Conservation (phyloP, 495 filamentous ascomycete species). For the Aspergillus saccharolyticus region DNA sequence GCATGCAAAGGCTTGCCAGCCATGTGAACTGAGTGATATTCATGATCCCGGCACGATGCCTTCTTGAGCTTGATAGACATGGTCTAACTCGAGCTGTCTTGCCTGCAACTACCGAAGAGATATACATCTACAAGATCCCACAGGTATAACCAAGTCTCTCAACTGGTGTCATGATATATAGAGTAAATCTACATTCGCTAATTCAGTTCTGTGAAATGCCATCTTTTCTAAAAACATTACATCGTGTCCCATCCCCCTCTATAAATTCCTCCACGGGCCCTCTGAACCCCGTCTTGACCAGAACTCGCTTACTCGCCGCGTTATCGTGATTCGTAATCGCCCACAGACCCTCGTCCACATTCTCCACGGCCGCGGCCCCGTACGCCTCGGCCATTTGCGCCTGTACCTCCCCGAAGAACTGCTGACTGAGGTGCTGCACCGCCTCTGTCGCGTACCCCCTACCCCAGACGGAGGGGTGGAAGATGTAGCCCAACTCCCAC, state of each 20-base stretch:
- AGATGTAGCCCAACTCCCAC: conserved; percentile 19
- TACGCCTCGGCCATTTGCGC: background rate
- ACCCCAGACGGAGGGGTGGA: conserved; percentile 15
- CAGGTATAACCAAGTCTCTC: no score
- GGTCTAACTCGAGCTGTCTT: no score
- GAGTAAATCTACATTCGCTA: no score
- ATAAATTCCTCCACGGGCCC: conserved; percentile 8
- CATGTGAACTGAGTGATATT: no score
- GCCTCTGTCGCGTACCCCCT: conserved; percentile 19
- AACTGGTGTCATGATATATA: no score
- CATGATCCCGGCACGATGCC: no score
- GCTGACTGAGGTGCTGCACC: conserved; percentile 5
- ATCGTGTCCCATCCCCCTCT: conserved; percentile 6
- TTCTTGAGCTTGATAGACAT: no score
- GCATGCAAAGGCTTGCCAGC: no score
- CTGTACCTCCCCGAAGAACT: background rate
- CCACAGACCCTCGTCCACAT: conserved; percentile 2
- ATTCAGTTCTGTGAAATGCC: no score
- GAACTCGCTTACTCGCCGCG: conserved; percentile 11
- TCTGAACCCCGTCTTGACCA: conserved; percentile 18
- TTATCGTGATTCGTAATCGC: conserved; percentile 10
- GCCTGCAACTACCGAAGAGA: no score
- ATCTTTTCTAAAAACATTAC: conserved; percentile 7
- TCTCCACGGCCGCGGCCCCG: background rate
- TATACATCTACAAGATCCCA: no score